phyloP scores from a whole-genome alignment of 2,329 filamentous ascomycete genomes.

The Fusarium sp. region DNA sequence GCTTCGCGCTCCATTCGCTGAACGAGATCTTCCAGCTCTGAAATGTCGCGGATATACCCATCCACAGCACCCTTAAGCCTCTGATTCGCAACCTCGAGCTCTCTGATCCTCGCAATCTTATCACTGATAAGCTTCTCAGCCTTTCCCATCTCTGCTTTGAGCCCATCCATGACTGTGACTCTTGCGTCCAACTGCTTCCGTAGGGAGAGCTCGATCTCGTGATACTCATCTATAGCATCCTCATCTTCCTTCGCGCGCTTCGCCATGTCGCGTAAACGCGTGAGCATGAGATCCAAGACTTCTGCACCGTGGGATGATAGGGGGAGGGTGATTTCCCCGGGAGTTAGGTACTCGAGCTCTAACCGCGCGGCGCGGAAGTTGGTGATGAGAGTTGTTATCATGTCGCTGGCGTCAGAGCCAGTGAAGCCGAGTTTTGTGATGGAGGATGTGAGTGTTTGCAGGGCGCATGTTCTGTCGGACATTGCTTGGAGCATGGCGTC shows the following conservation, averaged over 20 bases:
- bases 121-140: slow-evolving; percentile 49
- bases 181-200: slow-evolving; percentile 66
- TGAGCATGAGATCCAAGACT: slow-evolving; percentile 65
- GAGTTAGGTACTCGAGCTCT: slow-evolving; percentile 70
- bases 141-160: slow-evolving; percentile 55
- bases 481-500: slow-evolving; percentile 56
- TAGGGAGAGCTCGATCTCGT: slow-evolving; percentile 64
- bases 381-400: slow-evolving; percentile 58
- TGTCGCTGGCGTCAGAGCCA: slow-evolving; percentile 58
- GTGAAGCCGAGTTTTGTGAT: slow-evolving; percentile 64
- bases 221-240: slow-evolving; percentile 68
- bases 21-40: slow-evolving; percentile 64
- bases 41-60: slow-evolving; percentile 64
- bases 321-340: slow-evolving; percentile 66
- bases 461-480: slow-evolving; percentile 60
- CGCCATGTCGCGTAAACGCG: slow-evolving; percentile 60
- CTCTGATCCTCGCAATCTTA: slow-evolving; percentile 54
- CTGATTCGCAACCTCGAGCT: slow-evolving; percentile 61
- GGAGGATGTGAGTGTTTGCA: slow-evolving; percentile 56
- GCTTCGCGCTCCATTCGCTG: slow-evolving; percentile 57
- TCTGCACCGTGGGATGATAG: slow-evolving; percentile 63
- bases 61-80: slow-evolving; percentile 63
- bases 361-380: slow-evolving; percentile 67
- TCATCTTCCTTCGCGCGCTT: slow-evolving; percentile 60
- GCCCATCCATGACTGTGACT: slow-evolving; percentile 60